Percentiles rank a stretch among this genome's conserved stretches.
Evolutionary conservation across 2,329 filamentous ascomycete genomes (phyloP).

Genomic region (Clarireedia paspali): DNA sequence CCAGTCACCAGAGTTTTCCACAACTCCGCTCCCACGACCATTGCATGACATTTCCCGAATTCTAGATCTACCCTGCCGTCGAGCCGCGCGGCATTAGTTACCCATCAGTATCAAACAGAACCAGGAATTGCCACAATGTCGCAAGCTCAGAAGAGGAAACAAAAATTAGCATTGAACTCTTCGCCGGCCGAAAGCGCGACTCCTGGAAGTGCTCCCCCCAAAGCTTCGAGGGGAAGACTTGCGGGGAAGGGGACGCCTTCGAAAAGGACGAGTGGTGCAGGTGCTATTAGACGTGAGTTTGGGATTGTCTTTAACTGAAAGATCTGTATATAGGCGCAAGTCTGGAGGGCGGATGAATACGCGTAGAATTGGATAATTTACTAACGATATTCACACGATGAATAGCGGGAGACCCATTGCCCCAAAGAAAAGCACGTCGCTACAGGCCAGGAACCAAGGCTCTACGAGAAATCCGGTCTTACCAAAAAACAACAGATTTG

Average conservation of each 20-base stretch:
- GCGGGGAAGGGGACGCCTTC: background rate
- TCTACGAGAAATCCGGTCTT: constrained; percentile 82
- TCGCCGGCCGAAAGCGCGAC: background rate
- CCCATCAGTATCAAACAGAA: background rate
- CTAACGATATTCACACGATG: background rate
- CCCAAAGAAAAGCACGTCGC: constrained; percentile 51
- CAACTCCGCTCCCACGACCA: background rate
- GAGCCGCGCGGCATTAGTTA: background rate
- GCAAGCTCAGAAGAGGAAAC: background rate
- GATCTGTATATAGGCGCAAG: background rate
- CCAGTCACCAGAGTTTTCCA: background rate
- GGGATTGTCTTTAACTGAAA: background rate
- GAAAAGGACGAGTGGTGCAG: background rate
- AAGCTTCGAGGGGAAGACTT: background rate
- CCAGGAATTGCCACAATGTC: background rate
- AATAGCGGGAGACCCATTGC: constrained; percentile 66
- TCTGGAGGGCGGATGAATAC: too few species aligned
- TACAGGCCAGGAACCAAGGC: constrained; percentile 78
- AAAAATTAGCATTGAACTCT: background rate
- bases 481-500: constrained; percentile 84
- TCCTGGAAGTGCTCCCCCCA: too few species aligned
- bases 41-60: too few species aligned
- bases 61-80: too few species aligned
- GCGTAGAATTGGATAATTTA: background rate
- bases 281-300: constrained; percentile 8